Evolutionary conservation across 768 basidiomycete genomes (phyloP).

Genomic region (Strobilomyces confusus): DNA sequence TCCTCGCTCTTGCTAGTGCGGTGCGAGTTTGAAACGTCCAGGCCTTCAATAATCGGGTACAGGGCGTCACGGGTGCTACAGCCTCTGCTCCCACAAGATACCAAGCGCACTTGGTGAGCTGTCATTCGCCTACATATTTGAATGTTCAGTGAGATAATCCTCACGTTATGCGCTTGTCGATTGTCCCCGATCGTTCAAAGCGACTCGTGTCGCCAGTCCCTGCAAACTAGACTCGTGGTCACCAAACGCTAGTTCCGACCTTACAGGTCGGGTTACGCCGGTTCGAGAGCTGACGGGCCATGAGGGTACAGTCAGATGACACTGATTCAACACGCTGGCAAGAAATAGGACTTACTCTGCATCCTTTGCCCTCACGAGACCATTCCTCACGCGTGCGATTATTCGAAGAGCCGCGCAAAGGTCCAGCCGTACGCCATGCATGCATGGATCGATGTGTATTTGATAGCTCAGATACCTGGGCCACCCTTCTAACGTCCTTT

Average conservation of each 20-base stretch:
- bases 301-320: background rate
- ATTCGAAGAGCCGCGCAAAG: constrained; percentile 2
- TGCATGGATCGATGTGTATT: background rate
- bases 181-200: background rate
- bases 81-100: background rate
- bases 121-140: background rate
- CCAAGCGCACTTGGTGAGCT: background rate
- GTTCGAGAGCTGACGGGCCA: background rate
- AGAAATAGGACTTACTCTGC: background rate
- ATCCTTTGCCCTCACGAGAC: constrained; percentile 8
- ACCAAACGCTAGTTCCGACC: too few species aligned
- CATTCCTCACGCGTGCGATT: background rate
- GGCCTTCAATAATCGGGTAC: background rate
- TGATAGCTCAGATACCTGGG: background rate
- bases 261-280: background rate
- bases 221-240: too few species aligned
- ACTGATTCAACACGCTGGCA: background rate
- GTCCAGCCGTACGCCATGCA: constrained; percentile 15
- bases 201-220: background rate
- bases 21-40: background rate
- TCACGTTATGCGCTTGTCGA: background rate
- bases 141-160: background rate
- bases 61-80: background rate
- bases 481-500: background rate
- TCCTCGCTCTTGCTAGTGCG: too few species aligned